These are phyloP conservation scores for Colletotrichum sp. DNA, from an alignment of 2,329 filamentous ascomycete species.

Conservation along the genomic window DNA sequence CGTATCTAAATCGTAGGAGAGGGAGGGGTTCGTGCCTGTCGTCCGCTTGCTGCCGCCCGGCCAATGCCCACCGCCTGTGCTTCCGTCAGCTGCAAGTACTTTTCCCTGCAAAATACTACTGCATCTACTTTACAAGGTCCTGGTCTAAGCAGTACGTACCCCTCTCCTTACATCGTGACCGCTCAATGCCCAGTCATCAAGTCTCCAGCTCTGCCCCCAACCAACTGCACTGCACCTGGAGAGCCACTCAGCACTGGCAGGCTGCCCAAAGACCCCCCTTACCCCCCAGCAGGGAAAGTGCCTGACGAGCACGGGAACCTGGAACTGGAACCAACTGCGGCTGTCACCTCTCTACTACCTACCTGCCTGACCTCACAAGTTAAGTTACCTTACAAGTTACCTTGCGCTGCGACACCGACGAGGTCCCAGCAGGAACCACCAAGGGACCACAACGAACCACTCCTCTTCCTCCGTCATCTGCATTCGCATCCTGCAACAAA, in stretches of 20 bases:
- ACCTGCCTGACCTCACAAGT: too few relatives aligned
- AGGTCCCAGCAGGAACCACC: neutral
- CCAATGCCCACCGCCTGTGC: neutral
- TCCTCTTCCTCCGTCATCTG: neutral
- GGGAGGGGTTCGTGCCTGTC: neutral
- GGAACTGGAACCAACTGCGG: conserved; percentile 3
- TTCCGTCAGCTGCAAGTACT: neutral
- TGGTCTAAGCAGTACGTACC: neutral
- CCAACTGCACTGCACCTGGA: neutral
- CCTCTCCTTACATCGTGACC: neutral
- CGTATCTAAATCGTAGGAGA: too few relatives aligned
- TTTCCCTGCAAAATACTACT: neutral
- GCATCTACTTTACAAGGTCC: neutral
- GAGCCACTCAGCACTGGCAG: neutral
- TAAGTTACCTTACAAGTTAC: neutral
- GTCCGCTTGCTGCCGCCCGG: neutral
- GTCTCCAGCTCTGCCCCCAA: neutral
- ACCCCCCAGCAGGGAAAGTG: conserved; percentile 1
- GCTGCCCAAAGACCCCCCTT: neutral
- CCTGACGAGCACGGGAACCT: conserved; percentile 5
- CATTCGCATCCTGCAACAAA: neutral
- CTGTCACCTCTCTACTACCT: neutral
- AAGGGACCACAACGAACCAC: neutral
- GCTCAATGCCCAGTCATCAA: neutral
- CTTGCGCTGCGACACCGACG: neutral